Base-by-base conservation (phyloP, 768 basidiomycete genomes). In the Mycena galericulata region DNA sequence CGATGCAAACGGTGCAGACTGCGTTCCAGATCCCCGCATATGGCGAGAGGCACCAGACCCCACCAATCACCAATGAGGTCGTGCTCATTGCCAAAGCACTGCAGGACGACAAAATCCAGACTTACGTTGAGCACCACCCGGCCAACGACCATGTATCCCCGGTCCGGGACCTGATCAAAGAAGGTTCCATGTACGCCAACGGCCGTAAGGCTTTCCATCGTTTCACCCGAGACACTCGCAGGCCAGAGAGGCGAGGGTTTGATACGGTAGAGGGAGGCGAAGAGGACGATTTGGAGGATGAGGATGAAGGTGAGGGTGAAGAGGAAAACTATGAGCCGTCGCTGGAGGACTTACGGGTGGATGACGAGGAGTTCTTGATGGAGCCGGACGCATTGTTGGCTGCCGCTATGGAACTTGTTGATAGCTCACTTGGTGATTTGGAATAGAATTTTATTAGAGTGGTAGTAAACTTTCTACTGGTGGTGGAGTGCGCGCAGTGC, bases 141-240 rank as follows among this genome's bases (percentile, higher is more conserved):
- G 45, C 59, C 9, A 61, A 61, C 32, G 59, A 61, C 34, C 59
- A 61, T 20, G 43, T 69, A 12, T 14, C 3, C 7, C 30, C 49
- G 2, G 67, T 60, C 15, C 67, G 72, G 1, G 71, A 68, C 55
- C 46, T 72, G 5, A 29, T 72, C 8, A 30, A 40, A 14, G 62
- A 60, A 22, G 67, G 71, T 18, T 62, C 62, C 1, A 4, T 17
- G 27, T 62, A 72, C 55, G 54, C 63, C 51, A 53, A 53, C 30
- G 18, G n/a, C 20, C 30, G 24, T 14, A 61, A 61, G 26, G 62
- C 62, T 3, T 66, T 66, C 32, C 36, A 29, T 0, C 56, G 56
- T 0, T 66, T 66, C 45, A 59, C 65, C 22, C 65, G 65, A 1
- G 65, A 66, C 38, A 38, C 49, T 11, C 65, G 65, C 22, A 36